These are phyloP conservation scores for Cadophora sp. DNA, from an alignment of 2,329 filamentous ascomycete species.

Conservation along the genomic window DNA sequence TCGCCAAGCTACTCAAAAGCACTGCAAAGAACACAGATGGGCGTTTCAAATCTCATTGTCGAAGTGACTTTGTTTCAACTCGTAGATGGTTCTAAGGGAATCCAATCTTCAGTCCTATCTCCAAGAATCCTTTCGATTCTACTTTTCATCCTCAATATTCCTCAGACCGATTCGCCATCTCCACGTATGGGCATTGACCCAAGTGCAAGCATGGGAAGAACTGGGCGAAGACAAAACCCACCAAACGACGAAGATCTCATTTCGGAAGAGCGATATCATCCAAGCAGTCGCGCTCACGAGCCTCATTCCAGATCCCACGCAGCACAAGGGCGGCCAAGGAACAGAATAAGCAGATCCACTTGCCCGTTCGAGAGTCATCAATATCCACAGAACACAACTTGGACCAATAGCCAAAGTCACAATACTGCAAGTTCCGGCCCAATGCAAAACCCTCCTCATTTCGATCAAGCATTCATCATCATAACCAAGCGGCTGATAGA, in stretches of 20 bases:
- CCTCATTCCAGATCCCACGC: neutral
- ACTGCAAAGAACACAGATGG: neutral
- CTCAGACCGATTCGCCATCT: neutral
- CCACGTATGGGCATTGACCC: neutral
- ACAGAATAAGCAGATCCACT: neutral
- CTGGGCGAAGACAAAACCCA: neutral
- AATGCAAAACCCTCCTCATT: neutral
- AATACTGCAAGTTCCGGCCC: neutral
- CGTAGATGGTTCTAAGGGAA: constrained; percentile 26
- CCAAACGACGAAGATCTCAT: neutral
- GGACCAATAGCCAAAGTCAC: constrained; percentile 10
- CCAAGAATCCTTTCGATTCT: constrained; percentile 11
- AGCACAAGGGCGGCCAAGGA: neutral
- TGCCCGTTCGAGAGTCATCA: constrained; percentile 12
- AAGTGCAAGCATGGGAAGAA: constrained; percentile 15
- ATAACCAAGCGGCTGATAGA: constrained; percentile 27
- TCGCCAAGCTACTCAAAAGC: neutral
- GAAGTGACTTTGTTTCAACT: constrained; percentile 16
- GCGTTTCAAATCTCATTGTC: constrained; percentile 14
- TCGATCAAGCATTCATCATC: constrained; percentile 15
- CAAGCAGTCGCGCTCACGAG: neutral
- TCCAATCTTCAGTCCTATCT: constrained; percentile 18
- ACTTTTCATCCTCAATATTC: constrained; percentile 15
- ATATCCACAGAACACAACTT: neutral
- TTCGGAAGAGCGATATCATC: neutral